These are phyloP conservation scores for Parmelia sp. DNA, from an alignment of 495 filamentous ascomycete species.

Conservation along the genomic window DNA sequence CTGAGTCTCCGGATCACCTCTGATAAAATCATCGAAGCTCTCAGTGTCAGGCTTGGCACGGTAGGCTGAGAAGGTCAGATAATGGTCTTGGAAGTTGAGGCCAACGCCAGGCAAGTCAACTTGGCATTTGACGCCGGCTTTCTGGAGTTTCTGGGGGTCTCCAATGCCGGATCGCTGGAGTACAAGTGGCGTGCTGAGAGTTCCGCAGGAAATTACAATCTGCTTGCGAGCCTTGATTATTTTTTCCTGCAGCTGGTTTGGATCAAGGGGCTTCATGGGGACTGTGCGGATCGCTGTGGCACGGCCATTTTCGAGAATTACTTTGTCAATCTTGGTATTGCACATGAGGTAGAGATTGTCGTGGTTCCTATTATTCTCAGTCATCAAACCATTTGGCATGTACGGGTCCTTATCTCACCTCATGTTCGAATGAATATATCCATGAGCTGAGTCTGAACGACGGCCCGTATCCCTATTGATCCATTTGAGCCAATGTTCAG, in stretches of 20 bases:
- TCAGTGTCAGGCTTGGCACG: slow-evolving; percentile 72
- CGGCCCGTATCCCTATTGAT: slow-evolving; percentile 47
- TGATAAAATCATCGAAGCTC: slow-evolving; percentile 73
- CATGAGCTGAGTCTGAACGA: slow-evolving; percentile 66
- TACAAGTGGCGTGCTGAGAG: slow-evolving; percentile 71
- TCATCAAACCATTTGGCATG: not conserved
- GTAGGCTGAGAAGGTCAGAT: slow-evolving; percentile 70
- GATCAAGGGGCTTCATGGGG: slow-evolving; percentile 49
- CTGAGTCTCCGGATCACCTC: slow-evolving; percentile 65
- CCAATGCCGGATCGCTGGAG: slow-evolving; percentile 67
- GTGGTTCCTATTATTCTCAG: slow-evolving; percentile 36
- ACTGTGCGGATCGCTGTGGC: slow-evolving; percentile 57
- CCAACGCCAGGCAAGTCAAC: slow-evolving; percentile 78
- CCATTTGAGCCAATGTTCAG: slow-evolving; percentile 54
- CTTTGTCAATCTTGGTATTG: slow-evolving; percentile 78
- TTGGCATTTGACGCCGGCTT: slow-evolving; percentile 62
- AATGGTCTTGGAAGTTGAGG: slow-evolving; percentile 80
- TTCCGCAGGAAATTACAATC: slow-evolving; percentile 71
- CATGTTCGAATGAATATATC: slow-evolving; percentile 64
- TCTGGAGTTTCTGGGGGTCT: slow-evolving; percentile 66
- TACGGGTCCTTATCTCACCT: slow-evolving; percentile 22
- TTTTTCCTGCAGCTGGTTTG: slow-evolving; percentile 41
- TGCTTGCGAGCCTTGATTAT: slow-evolving; percentile 69
- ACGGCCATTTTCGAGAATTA: slow-evolving; percentile 65
- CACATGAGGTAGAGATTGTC: slow-evolving; percentile 67